Evolutionary conservation across 257 asterid species (phyloP).

Genomic region (Datura wrightii): DNA sequence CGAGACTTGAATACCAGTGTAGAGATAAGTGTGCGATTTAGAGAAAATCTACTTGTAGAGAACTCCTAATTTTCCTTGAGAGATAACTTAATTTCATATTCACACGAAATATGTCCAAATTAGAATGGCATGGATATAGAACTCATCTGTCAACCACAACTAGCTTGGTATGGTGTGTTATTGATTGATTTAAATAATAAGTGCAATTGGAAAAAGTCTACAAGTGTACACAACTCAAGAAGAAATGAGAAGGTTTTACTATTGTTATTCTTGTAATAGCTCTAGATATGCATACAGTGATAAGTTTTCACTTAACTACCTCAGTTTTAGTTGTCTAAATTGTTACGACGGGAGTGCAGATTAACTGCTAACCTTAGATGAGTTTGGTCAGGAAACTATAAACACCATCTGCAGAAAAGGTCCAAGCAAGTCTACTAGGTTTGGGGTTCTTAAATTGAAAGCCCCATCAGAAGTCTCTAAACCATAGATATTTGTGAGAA

Average conservation of each 20-base stretch:
- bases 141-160: background rate
- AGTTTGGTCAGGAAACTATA: conserved; percentile 6
- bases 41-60: conserved; percentile 6
- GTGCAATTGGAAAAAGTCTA: background rate
- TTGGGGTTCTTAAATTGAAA: background rate
- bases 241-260: background rate
- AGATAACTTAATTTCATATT: background rate
- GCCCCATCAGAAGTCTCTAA: conserved; percentile 11
- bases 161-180: background rate
- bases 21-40: background rate
- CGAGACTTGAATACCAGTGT: background rate
- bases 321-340: conserved; percentile 4
- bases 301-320: conserved; percentile 1
- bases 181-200: background rate
- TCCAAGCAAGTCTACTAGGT: background rate
- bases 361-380: background rate
- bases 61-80: background rate
- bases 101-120: background rate
- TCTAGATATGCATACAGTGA: background rate
- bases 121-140: background rate
- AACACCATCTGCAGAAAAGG: background rate
- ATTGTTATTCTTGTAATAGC: background rate
- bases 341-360: background rate
- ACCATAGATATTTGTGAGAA: conserved; percentile 15
- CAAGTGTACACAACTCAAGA: conserved; percentile 4